Percentiles rank a stretch among this genome's conserved stretches.
phyloP scores from a whole-genome alignment of 2,329 filamentous ascomycete genomes.

The Cyphellophora attinorum region DNA sequence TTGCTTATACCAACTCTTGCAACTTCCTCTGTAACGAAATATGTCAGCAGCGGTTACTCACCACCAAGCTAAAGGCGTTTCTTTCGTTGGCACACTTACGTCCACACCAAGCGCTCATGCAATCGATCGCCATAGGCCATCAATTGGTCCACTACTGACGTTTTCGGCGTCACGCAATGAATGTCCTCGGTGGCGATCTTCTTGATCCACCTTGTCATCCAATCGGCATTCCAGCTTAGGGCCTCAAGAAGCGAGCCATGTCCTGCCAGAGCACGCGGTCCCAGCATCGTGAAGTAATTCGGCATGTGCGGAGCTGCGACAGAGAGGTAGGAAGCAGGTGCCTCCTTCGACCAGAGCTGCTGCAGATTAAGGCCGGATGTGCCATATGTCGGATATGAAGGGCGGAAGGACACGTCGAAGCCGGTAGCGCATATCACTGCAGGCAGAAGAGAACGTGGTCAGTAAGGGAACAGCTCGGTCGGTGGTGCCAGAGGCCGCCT shows the following conservation, averaged over 20 bases:
- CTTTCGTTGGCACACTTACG: too few species aligned
- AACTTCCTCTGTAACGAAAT: too few species aligned
- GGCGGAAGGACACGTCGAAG: slow-evolving; percentile 25
- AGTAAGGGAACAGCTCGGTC: too few species aligned
- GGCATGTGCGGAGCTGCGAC: slow-evolving; percentile 19
- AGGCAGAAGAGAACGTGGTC: too few species aligned
- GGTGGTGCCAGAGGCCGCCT: too few species aligned
- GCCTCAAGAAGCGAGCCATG: slow-evolving; percentile 6
- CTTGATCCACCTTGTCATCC: slow-evolving; percentile 35
- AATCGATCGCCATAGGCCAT: slow-evolving; percentile 37
- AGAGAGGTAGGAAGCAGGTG: slow-evolving; percentile 23
- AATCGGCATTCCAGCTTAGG: slow-evolving; percentile 29
- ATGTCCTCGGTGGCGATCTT: slow-evolving; percentile 36
- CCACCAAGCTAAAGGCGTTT: too few species aligned
- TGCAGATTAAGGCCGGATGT: slow-evolving; percentile 14
- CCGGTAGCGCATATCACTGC: slow-evolving; percentile 27
- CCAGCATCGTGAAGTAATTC: slow-evolving; percentile 22
- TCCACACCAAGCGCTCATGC: slow-evolving; percentile 26
- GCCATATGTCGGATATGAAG: slow-evolving; percentile 24
- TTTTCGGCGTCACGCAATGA: slow-evolving; percentile 25
- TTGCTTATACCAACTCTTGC: slow-evolving; percentile 46
- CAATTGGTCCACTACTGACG: slow-evolving; percentile 38
- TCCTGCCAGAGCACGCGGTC: slow-evolving; percentile 3
- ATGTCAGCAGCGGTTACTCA: too few species aligned
- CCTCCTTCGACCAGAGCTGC: slow-evolving; percentile 21